phyloP scores from a whole-genome alignment of 495 filamentous ascomycete genomes.

The Penicillium fimorum region DNA sequence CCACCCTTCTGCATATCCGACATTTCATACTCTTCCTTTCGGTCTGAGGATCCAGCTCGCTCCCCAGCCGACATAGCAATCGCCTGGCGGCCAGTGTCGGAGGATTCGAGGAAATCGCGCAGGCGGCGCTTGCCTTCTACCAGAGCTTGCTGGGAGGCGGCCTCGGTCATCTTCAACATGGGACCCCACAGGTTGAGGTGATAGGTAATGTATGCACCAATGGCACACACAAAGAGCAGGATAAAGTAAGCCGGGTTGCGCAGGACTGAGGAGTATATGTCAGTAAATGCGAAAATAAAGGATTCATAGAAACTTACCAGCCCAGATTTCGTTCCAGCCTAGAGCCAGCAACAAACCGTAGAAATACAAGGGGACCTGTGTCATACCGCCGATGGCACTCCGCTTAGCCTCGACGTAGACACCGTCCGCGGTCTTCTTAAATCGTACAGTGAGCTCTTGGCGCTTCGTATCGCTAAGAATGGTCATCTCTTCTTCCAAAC shows the following conservation, averaged over 20 bases:
- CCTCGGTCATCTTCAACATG: slow-evolving; percentile 90
- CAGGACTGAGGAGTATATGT: slow-evolving; percentile 57
- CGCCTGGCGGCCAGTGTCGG: slow-evolving; percentile 75
- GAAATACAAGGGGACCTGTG: slow-evolving; percentile 92
- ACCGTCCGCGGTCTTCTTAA: slow-evolving; percentile 96
- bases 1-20: slow-evolving; percentile 38
- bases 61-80: slow-evolving; percentile 62
- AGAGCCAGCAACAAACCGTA: slow-evolving; percentile 84
- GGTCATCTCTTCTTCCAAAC: slow-evolving; percentile 92
- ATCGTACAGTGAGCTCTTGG: slow-evolving; percentile 86
- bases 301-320: slow-evolving; percentile 58
- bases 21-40: slow-evolving; percentile 48
- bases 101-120: slow-evolving; percentile 79
- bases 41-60: slow-evolving; percentile 17
- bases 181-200: slow-evolving; percentile 93
- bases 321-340: slow-evolving; percentile 95
- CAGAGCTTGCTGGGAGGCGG: slow-evolving; percentile 79
- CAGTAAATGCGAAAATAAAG: slow-evolving; percentile 13
- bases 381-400: slow-evolving; percentile 91
- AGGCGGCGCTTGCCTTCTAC: slow-evolving; percentile 87
- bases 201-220: slow-evolving; percentile 83
- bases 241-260: slow-evolving; percentile 92
- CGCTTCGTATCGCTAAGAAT: slow-evolving; percentile 82
- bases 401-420: slow-evolving; percentile 97
- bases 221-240: slow-evolving; percentile 71